Base-by-base conservation (phyloP, 768 basidiomycete species). In the Leccinum arenicola region DNA sequence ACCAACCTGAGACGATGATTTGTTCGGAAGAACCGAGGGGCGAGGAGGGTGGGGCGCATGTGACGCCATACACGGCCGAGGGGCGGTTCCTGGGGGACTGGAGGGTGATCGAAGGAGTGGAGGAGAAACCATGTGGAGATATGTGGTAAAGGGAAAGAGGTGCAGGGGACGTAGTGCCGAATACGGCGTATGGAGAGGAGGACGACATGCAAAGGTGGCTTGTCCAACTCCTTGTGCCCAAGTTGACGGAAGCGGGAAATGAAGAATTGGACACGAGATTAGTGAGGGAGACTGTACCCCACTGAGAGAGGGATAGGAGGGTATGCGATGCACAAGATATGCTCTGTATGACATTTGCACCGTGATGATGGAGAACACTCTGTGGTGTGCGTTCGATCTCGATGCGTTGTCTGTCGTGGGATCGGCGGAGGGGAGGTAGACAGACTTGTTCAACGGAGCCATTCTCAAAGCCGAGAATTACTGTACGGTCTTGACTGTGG, bases 1-100 rank as follows among this genome's bases (percentile, higher is more conserved):
- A 93, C 90, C 91, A 93, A 1, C 90, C 92, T 1, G 89, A 87
- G 38, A 91, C 78, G 23, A 94, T 57, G 19, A 91, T 81, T 65
- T 90, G 80, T 17, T 88, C 84, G 3, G 89, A 88, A 2, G 81
- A 73, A 4, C 91, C 90, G 80, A 87, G 85, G 1, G 86, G 83
- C 21, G 86, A 85, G 27, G 82, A 78, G 0, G 78, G 77, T 1
- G 89, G 86, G 7, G 83, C 82, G 25, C 75, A 76, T 8, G 83
- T 75, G 68, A 94, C 82, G 47, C 82, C 87, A 74, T 92, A 93
- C 10, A 91, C 91, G 1, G 91, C 88, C 35, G 84, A 81, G 4
- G 71, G 66, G 50, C 58, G 48, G 35, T 67, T 61, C 55, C 72
- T 68, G 29, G 71, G 65, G 7, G 80, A 74, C 55, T 77, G 75